Evolutionary conservation across 2,329 filamentous ascomycete species (phyloP).

Genomic region (Cladosporium sp.): DNA sequence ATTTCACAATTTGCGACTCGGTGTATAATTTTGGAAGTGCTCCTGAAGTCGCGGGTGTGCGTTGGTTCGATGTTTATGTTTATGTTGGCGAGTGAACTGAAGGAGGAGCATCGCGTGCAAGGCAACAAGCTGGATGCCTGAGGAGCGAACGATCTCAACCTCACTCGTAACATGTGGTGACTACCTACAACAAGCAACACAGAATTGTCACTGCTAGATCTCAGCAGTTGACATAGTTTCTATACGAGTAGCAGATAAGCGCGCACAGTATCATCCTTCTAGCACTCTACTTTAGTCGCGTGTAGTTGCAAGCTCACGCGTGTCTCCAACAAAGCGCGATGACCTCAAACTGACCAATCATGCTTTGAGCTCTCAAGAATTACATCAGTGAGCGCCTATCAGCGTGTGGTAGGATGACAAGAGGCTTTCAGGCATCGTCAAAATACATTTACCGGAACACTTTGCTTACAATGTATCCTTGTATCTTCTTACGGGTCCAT

Average conservation of each 20-base stretch:
- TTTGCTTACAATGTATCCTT: background rate
- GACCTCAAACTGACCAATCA: conserved; percentile 10
- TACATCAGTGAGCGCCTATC: background rate
- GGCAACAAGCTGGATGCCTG: background rate
- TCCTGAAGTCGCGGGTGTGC: background rate
- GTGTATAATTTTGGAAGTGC: background rate
- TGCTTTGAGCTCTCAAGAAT: background rate
- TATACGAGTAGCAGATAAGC: background rate
- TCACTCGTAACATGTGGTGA: background rate
- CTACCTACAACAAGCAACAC: background rate
- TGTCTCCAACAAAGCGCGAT: background rate
- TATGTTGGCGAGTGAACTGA: background rate
- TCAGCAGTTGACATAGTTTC: background rate
- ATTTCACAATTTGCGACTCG: background rate
- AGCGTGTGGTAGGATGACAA: background rate
- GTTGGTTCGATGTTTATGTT: background rate
- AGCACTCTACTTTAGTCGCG: background rate
- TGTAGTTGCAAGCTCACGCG: background rate
- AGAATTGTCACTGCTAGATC: background rate
- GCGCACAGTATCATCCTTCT: background rate
- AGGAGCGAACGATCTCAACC: background rate
- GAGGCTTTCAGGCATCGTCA: background rate
- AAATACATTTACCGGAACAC: background rate
- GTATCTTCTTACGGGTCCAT: background rate
- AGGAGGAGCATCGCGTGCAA: background rate